Conservation (phyloP, 2,329 filamentous ascomycete species). For the Verticillium longisporum region DNA sequence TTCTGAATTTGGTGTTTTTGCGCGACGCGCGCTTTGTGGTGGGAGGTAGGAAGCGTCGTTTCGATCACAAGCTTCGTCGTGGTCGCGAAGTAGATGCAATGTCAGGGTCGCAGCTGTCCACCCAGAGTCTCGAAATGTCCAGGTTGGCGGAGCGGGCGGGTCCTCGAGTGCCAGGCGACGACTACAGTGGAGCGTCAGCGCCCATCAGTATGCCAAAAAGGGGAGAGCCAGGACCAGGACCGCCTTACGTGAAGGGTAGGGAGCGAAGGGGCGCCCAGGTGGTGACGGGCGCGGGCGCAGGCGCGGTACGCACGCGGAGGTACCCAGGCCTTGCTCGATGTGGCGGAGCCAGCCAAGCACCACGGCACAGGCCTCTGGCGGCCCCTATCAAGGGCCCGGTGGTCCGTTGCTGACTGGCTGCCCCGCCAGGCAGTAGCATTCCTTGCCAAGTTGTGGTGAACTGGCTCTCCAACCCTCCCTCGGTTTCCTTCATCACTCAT, state of each 20-base stretch:
- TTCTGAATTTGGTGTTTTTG: constrained; percentile 18
- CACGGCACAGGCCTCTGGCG: not conserved
- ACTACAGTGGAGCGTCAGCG: not conserved
- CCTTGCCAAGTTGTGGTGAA: not conserved
- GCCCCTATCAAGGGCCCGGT: not conserved
- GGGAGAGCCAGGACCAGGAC: not conserved
- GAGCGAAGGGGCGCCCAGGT: no score
- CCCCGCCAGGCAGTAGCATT: not conserved
- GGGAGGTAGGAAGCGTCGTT: not conserved
- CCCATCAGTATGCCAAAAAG: not conserved
- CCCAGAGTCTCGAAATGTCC: not conserved
- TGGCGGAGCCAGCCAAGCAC: not conserved
- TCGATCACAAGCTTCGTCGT: not conserved
- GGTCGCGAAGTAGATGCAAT: not conserved
- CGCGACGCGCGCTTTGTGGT: not conserved
- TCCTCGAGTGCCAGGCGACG: not conserved
- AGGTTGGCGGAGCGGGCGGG: not conserved
- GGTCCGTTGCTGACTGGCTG: not conserved
- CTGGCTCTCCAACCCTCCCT: not conserved
- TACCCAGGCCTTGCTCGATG: not conserved
- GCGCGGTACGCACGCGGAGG: not conserved
- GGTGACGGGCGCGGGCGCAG: not conserved
- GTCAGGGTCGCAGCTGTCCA: not conserved
- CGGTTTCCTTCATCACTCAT: no score
- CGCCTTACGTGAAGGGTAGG: not conserved